Base-by-base conservation (phyloP, 768 basidiomycete genomes). In the Suillus subalutaceus region DNA sequence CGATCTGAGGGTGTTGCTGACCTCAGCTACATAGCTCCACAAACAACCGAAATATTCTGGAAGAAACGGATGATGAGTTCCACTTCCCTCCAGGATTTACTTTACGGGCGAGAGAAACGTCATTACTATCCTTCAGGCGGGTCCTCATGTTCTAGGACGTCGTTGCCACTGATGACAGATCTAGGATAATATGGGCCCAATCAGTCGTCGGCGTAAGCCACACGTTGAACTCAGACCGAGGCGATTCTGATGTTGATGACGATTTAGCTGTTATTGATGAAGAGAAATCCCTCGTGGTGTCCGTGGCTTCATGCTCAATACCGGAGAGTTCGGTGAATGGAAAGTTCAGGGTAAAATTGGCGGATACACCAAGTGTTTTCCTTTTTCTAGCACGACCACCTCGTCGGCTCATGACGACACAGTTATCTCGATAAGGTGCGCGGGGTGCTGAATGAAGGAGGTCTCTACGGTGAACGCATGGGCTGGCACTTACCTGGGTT, bases 401-500 rank as follows among this genome's bases (percentile, higher is more conserved):
- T 35, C 41, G 56, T 48, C 30, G 64, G 41, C 66, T 66, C 41
- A 56, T 26, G 16, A 16, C 32, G 26, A 30, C 4, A n/a, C 67
- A 94, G 92, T 62, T 94, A 83, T 78, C 88, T 84, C 0, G 93
- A 95, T 75, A 90, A 88, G 76, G 81, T 83, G 16, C 84, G 90
- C 69, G 88, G 90, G 40, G 78, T 91, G 18, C 80, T 89, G 65
- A 92, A 92, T 62, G 90, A 90, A 76, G 90, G 90, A 7, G 90
- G 90, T 23, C 79, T 89, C 6, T 89, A 85, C 61, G 88, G 87
- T n/a, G 90, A 91, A 73, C 83, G 90, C 35, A 70, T 80, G 65
- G 90, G 90, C 23, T 92, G 90, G 90, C 90, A 92, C 75, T 82
- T 91, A 13, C 90, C 90, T 9, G 87, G 85, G 13, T 93, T 88